These are phyloP conservation scores for Hippophae tibetana DNA, from an alignment of 306 rosid species.

Conservation along the genomic window DNA sequence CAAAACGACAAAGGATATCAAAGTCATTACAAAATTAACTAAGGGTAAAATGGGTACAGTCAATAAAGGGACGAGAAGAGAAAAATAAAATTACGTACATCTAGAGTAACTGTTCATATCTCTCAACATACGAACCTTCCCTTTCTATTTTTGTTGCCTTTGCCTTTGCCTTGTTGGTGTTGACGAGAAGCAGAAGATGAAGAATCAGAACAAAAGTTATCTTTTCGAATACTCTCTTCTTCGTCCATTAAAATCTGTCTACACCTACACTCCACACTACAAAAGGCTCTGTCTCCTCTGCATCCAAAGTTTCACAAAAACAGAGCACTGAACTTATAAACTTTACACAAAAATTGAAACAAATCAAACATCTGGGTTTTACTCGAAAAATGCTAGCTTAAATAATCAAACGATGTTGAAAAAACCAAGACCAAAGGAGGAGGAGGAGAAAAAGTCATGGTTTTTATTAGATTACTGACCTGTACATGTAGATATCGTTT, in stretches of 20 bases:
- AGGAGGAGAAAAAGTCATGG: neutral
- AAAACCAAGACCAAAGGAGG: neutral
- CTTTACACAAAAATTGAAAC: neutral
- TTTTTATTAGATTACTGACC: slow-evolving; percentile 28
- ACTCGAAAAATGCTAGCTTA: no score
- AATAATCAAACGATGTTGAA: neutral
- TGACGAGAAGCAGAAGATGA: slow-evolving; percentile 32
- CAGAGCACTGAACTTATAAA: neutral
- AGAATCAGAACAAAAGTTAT: slow-evolving; percentile 37
- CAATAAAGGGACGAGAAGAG: neutral
- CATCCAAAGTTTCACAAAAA: slow-evolving; percentile 1
- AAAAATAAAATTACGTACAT: slow-evolving; percentile 1
- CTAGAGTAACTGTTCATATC: neutral
- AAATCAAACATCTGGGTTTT: slow-evolving; percentile 6
- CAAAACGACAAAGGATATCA: slow-evolving; percentile 30
- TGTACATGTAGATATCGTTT: slow-evolving; percentile 97
- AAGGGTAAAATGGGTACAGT: slow-evolving; percentile 32
- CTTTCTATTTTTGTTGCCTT: slow-evolving; percentile 30
- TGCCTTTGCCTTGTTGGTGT: slow-evolving; percentile 22
- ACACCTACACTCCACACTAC: slow-evolving; percentile 90
- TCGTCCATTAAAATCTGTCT: slow-evolving; percentile 84
- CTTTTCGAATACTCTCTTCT: slow-evolving; percentile 43
- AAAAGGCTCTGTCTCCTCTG: slow-evolving; percentile 85
- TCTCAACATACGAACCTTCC: slow-evolving; percentile 36
- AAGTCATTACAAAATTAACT: slow-evolving; percentile 29